These are phyloP conservation scores for Aspergillus sp. DNA, from an alignment of 2,329 filamentous ascomycete genomes.

Conservation along the genomic window DNA sequence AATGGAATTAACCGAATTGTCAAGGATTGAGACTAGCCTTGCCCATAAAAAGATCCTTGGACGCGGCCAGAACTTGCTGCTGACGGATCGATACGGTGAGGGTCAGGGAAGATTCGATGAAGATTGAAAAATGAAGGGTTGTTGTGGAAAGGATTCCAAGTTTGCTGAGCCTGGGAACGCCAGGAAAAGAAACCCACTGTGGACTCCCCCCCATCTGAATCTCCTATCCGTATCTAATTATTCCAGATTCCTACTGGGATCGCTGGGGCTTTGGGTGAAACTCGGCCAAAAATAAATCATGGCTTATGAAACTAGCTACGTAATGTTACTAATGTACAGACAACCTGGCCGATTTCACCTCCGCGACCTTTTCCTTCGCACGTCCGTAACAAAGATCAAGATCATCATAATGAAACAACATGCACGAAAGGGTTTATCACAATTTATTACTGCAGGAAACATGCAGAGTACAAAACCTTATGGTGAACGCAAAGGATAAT, in stretches of 20 bases:
- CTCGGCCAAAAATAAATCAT: conserved; percentile 1
- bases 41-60: conserved; percentile 4
- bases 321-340: background rate
- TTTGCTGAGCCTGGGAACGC: background rate
- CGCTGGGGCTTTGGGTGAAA: background rate
- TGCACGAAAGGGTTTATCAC: conserved; percentile 3
- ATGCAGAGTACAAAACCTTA: background rate
- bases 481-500: conserved; percentile 3
- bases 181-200: background rate
- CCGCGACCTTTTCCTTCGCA: background rate
- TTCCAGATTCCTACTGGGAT: background rate
- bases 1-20: conserved; percentile 12
- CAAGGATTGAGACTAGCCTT: conserved; percentile 7
- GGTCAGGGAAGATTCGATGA: no score
- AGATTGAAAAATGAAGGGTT: background rate
- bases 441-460: conserved; percentile 6
- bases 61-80: conserved; percentile 9
- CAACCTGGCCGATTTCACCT: background rate
- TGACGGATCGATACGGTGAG: no score
- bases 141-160: background rate
- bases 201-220: background rate
- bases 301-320: background rate
- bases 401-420: conserved; percentile 13
- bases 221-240: background rate
- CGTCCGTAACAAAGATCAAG: background rate